These are phyloP conservation scores for Vitellaria paradoxa DNA, from an alignment of 179 eudicot genomes.

Conservation along the genomic window DNA sequence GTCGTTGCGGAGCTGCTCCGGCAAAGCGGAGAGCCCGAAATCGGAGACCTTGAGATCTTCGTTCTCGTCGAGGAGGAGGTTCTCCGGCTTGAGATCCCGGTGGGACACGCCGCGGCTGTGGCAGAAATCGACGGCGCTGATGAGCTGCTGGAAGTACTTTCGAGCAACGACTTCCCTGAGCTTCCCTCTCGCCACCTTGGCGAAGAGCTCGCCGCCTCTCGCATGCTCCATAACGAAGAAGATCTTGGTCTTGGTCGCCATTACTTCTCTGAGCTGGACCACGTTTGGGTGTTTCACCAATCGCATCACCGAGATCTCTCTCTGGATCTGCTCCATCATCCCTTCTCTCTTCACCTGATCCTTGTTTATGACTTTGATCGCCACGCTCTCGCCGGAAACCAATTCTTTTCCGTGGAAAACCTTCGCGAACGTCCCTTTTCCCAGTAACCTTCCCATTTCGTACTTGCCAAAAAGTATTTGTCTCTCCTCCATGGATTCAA, in stretches of 20 bases:
- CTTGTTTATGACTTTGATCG: conserved; percentile 1
- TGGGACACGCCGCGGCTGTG: conserved; percentile 56
- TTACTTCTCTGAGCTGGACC: conserved; percentile 46
- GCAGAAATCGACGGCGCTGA: conserved; percentile 58
- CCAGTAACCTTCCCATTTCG: conserved; percentile 8
- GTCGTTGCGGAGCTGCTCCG: conserved; percentile 28
- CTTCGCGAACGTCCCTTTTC: conserved; percentile 11
- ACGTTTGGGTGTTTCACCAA: conserved; percentile 53
- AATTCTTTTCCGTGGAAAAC: neutral
- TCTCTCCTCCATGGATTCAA: neutral
- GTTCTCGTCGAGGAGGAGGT: conserved; percentile 40
- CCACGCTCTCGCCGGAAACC: neutral
- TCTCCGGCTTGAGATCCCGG: conserved; percentile 53
- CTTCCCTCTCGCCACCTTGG: conserved; percentile 38
- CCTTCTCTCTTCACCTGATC: conserved; percentile 6
- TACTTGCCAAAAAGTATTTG: conserved; percentile 1
- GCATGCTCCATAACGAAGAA: conserved; percentile 62
- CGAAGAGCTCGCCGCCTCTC: conserved; percentile 61
- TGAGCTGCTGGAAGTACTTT: conserved; percentile 56
- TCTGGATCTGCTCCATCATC: conserved; percentile 21
- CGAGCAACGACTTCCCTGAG: conserved; percentile 54
- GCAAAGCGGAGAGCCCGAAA: conserved; percentile 47
- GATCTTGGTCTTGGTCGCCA: conserved; percentile 53
- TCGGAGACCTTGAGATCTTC: conserved; percentile 28
- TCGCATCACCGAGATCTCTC: conserved; percentile 52